Conservation (phyloP, 2,329 filamentous ascomycete species). For the Taxawa tesnikishii region DNA sequence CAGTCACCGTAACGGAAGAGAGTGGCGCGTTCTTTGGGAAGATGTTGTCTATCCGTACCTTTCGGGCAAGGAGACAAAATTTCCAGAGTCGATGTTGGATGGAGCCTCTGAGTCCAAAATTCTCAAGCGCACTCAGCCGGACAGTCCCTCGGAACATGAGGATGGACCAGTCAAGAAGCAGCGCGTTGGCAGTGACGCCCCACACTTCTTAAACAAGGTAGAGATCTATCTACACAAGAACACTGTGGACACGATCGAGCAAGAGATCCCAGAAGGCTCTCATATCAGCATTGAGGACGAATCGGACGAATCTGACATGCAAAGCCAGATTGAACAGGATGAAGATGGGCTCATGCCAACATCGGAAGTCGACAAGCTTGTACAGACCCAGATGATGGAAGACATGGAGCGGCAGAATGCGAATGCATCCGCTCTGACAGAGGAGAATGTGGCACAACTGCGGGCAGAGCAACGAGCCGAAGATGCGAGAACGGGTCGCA, state of each 20-base stretch:
- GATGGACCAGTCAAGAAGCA: no score
- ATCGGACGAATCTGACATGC: background rate
- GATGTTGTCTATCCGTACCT: no score
- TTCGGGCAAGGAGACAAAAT: no score
- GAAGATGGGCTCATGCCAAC: constrained; percentile 1
- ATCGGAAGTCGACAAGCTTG: constrained; percentile 2
- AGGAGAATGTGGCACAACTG: constrained; percentile 19
- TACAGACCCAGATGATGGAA: constrained; percentile 4
- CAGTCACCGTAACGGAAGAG: no score
- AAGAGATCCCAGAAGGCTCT: background rate
- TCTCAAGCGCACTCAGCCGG: background rate
- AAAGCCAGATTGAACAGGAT: constrained; percentile 3
- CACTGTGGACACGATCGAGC: no score
- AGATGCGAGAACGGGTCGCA: constrained; percentile 3
- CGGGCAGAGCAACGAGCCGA: constrained; percentile 17
- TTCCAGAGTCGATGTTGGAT: no score
- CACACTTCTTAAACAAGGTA: no score
- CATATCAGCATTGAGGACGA: background rate
- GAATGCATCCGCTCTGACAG: constrained; percentile 13
- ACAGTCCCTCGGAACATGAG: no score
- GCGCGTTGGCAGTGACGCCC: no score
- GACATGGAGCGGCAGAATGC: constrained; percentile 3
- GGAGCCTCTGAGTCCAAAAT: background rate
- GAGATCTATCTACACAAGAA: no score
- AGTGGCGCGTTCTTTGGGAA: no score